phyloP scores from a whole-genome alignment of 805 yeast genomes.

The Yarrowia alimentaria region DNA sequence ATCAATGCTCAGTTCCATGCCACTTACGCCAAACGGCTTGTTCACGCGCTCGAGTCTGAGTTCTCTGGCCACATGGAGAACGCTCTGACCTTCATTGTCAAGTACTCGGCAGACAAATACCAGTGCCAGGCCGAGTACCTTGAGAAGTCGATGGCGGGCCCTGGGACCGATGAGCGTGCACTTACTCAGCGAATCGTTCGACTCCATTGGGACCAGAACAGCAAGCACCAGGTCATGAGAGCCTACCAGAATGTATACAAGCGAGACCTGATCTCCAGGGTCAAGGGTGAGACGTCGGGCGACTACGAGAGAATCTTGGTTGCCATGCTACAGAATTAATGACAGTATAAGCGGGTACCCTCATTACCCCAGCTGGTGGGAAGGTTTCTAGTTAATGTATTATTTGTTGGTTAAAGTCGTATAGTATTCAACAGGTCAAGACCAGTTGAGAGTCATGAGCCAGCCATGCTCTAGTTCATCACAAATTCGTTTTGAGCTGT shows the following conservation, averaged over 20 bases:
- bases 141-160: conserved; percentile 33
- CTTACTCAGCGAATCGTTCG: conserved; percentile 32
- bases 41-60: conserved; percentile 29
- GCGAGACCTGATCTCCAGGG: conserved; percentile 30
- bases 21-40: conserved; percentile 30
- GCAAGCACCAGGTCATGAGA: conserved; percentile 29
- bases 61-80: conserved; percentile 34
- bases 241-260: conserved; percentile 30
- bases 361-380: too few species aligned
- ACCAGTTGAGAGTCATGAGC: too few species aligned
- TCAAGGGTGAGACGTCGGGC: conserved; percentile 33
- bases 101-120: conserved; percentile 30
- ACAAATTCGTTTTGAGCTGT: conserved; percentile 19
- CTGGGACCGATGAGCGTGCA: conserved; percentile 33
- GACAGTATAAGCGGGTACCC: too few species aligned
- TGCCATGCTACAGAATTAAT: conserved; percentile 30
- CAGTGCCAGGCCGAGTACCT: conserved; percentile 31
- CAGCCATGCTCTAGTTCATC: background rate
- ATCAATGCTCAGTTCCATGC: conserved; percentile 28
- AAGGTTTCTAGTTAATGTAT: too few species aligned
- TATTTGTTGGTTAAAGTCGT: too few species aligned
- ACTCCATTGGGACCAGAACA: conserved; percentile 32
- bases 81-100: conserved; percentile 32
- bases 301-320: conserved; percentile 32
- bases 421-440: too few species aligned